Conservation (phyloP, 2,329 filamentous ascomycete genomes). For the Diaporthe sp. region DNA sequence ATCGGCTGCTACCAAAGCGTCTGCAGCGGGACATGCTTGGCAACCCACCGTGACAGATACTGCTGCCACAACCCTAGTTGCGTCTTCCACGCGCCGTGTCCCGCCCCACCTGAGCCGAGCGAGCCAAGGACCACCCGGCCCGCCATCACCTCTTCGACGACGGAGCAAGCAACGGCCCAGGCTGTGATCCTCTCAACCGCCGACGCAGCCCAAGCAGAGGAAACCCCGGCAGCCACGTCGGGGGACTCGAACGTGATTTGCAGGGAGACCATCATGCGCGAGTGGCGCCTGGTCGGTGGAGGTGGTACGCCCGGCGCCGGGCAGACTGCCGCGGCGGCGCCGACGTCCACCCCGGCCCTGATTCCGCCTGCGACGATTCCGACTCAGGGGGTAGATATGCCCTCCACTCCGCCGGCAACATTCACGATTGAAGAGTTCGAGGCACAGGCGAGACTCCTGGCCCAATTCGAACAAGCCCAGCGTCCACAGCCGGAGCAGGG, state of each 20-base stretch:
- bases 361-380: background rate
- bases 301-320: background rate
- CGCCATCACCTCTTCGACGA: background rate
- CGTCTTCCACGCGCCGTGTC: background rate
- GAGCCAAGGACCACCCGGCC: background rate
- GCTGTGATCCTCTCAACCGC: rapidly evolving
- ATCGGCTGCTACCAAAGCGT: conserved; percentile 1
- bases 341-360: background rate
- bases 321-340: no score
- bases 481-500: no score
- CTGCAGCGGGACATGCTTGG: conserved; percentile 14
- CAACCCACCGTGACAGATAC: background rate
- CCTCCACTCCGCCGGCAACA: background rate
- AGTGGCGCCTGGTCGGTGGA: background rate
- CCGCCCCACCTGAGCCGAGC: background rate
- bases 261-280: conserved; percentile 10
- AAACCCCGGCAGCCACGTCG: rapidly evolving
- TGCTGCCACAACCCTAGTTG: conserved; percentile 30
- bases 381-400: rapidly evolving
- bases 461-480: background rate
- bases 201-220: no score
- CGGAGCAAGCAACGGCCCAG: background rate
- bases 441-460: conserved; percentile 18
- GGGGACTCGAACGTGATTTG: background rate
- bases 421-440: conserved; percentile 11